Evolutionary conservation across 306 rosid genomes (phyloP).

Genomic region (Echinosophora koreensis): DNA sequence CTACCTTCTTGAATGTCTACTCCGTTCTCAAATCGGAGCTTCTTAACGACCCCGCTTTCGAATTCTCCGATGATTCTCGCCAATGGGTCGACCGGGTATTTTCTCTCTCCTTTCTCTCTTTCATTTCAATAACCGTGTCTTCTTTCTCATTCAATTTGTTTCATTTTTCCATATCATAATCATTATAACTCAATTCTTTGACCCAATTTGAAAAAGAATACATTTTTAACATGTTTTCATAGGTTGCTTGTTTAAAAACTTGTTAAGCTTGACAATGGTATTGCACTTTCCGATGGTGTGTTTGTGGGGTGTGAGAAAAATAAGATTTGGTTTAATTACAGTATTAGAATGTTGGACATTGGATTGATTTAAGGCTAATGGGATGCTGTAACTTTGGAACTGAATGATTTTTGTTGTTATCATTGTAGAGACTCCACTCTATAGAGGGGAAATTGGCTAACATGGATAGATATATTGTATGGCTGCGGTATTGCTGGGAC

Average conservation of each 20-base stretch:
- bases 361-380: not conserved
- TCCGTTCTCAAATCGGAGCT: constrained; percentile 76
- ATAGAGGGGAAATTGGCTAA: too few species aligned
- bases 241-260: not conserved
- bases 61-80: constrained; percentile 69
- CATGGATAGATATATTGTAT: not conserved
- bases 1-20: constrained; percentile 76
- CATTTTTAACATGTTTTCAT: not conserved
- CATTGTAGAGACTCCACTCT: too few species aligned
- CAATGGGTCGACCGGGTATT: constrained; percentile 77
- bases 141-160: not conserved
- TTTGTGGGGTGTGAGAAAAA: too few species aligned
- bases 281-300: too few species aligned
- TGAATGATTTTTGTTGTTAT: too few species aligned
- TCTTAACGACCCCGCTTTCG: constrained; percentile 78
- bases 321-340: not conserved
- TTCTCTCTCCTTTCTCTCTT: not conserved
- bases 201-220: not conserved
- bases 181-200: not conserved
- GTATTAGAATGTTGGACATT: constrained; percentile 2
- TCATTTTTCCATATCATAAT: not conserved
- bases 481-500: not conserved
- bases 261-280: not conserved
- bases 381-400: not conserved
- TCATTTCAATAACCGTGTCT: too few species aligned